Percentiles rank a stretch among this genome's conserved stretches.
phyloP scores from a whole-genome alignment of 129 eudicot species.

The Arctium lappa region DNA sequence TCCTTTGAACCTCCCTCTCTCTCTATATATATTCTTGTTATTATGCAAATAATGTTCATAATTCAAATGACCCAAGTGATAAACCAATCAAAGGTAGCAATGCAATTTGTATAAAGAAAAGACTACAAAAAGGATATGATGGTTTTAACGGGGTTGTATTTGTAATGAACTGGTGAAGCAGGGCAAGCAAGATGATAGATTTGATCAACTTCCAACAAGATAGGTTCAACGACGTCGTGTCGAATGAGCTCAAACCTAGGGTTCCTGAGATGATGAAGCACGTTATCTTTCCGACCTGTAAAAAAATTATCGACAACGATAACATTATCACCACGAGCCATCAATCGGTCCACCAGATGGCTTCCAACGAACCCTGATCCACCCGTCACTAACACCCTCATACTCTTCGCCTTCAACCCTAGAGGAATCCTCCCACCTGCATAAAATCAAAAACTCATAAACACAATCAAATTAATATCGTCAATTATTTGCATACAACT shows the following conservation, averaged over 20 bases:
- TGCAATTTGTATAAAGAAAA: background rate
- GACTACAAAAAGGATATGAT: conserved; percentile 56
- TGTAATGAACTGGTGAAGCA: conserved; percentile 88
- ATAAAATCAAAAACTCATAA: background rate
- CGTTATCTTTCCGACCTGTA: conserved; percentile 72
- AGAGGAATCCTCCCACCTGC: conserved; percentile 56
- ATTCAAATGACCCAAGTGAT: background rate
- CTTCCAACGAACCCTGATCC: conserved; percentile 92
- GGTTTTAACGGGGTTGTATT: conserved; percentile 84
- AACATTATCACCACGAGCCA: conserved; percentile 76
- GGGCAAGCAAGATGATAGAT: conserved; percentile 92
- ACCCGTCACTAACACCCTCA: conserved; percentile 77
- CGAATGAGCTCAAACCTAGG: conserved; percentile 76
- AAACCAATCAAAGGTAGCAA: background rate
- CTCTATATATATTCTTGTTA: background rate
- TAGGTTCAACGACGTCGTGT: conserved; percentile 88
- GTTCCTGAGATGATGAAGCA: conserved; percentile 56
- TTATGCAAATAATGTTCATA: background rate
- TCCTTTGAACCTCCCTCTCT: too few species aligned
- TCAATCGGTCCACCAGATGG: conserved; percentile 75
- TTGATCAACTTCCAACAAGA: conserved; percentile 81
- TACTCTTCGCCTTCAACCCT: conserved; percentile 52
- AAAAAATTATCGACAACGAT: conserved; percentile 80
- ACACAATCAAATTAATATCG: background rate
- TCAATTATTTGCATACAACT: background rate